Evolutionary conservation across 495 filamentous ascomycete species (phyloP), one percentile per base, ranked within the genome.

Genomic region (Penicillium verhagenii): DNA sequence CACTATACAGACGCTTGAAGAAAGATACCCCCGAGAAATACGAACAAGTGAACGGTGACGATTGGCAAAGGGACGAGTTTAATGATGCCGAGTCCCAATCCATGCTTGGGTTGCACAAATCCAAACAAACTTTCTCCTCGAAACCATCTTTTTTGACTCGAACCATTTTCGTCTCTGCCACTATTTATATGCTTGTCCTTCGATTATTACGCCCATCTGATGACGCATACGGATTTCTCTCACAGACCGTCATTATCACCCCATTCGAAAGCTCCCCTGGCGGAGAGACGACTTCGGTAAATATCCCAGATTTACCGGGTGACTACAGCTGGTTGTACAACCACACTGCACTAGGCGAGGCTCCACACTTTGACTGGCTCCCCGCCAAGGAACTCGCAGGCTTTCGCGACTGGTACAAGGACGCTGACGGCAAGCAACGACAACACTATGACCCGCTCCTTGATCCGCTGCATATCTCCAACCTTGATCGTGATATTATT

Each of bases 391-490:
- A 54, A 31, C n/a, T 67, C 28, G 31, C 54, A 1, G 66, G 66
- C 6, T 69, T 69, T 33, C 42, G 58, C 37, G 66, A 69, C 48
- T 69, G 66, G 66, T 65, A 67, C 44, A 46, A 54, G 24, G 35
- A 38, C 16, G 33, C 47, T 3, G 51, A 56, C 10, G 40, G 45
- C 21, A 50, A 20, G 5, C n/a, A 19, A 3, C 33, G 37, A 6
- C 20, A 62, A 11, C 66, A 72, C 43, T 78, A 78, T 37, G 62
- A 74, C 28, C 68, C 73, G 5, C 52, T 46, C 0, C 45, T 64
- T 1, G 74, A 78, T 50, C 74, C 74, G 4, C 50, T 76, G 11
- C 65, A 69, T 19, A 66, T 78, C 35, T 68, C 69, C 24, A 78
- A 78, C 33, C 57, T 78, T 11, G 68, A 76, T 8, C 52, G 60